Evolutionary conservation across 1,284 basidiomycete genomes (phyloP), one percentile per base, ranked within the genome.

Genomic region (Marasmius tenuissimus): DNA sequence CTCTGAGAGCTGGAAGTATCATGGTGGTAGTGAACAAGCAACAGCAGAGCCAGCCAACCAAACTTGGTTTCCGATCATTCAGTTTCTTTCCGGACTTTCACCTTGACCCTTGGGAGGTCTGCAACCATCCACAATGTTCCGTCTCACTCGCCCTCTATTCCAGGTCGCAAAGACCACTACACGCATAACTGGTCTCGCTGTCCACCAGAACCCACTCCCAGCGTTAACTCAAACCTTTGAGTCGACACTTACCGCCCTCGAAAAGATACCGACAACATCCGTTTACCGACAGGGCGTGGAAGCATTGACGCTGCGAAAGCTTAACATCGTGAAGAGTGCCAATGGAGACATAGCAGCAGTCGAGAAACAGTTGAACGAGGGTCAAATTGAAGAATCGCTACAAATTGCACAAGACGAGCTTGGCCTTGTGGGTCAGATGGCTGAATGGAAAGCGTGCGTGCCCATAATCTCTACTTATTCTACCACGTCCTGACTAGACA

Each of bases 391-490:
- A 78, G 86, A 95, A 74, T 85, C 92, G 42, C 70, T 99, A 65
- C 82, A 88, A 69, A 88, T 94, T 76, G 96, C 96, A 3, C 76
- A 89, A 68, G 91, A 93, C 67, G 97, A 99, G 78, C 79, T 93
- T 62, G 81, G 77, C 57, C 79, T 98, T 50, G 92, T 85, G 1
- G 81, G 81, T 42, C 93, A 94, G 79, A 94, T 98, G 91, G 73
- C 90, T 27, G 92, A 97, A 73, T 98, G 94, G 94, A 97, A 98
- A 81, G 86, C 93, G 96, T 99, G 76, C 79, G 94, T 92, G 57
- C 45, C 55, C 62, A 40, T 38, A 35, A 59, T 59, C 37, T 38
- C 33, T 58, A 42, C 58, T 47, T 58, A 52, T 49, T 53, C 53
- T 56, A 38, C 61, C 53, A 57, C 55, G 33, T 38, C 60, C 57